Base-by-base conservation (phyloP, 257 asterid species). In the Haberlea rhodopensis region DNA sequence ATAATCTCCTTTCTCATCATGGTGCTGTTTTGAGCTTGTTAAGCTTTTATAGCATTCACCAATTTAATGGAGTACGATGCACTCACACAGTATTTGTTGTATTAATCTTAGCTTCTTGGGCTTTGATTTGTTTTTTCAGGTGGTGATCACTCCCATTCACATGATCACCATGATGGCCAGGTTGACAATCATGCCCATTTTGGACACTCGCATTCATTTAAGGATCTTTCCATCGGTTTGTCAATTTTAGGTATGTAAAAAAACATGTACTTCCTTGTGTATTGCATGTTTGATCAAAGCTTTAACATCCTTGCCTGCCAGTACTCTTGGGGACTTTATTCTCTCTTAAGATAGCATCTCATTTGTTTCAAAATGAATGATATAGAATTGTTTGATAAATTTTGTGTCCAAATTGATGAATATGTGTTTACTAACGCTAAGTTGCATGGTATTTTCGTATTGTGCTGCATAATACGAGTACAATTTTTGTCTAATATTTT, bases 211-310 rank as follows among this genome's bases (percentile, higher is more conserved):
- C 98, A 91, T 80, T 76, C 96, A 20, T 78, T 87, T 40, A 72
- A 82, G 80, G 99, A 92, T 79, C 97, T 92, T 68, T 85, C 99
- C 10, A 60, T 89, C 32, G 97, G 99, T 70, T 69, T 92, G 69
- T 89, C 97, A 64, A 65, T 92, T 78, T 78, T 89, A 73, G 94
- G 99, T 92, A 72, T 76, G 97, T n/a, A n/a, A n/a, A n/a, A n/a
- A n/a, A n/a, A n/a, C n/a, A n/a, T n/a, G n/a, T n/a, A n/a, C n/a
- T n/a, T n/a, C n/a, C n/a, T n/a, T n/a, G n/a, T n/a, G n/a, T n/a
- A n/a, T n/a, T n/a, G n/a, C 58, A 45, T 63, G 56, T 68, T 26
- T 22, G 46, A 25, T 63, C 53, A 28, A 57, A 65, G 68, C 46
- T n/a, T n/a, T n/a, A n/a, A 24, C 65, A 57, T 63, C 53, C 29